Base-by-base conservation (phyloP, 2,329 filamentous ascomycete species). In the Neurospora sp. region DNA sequence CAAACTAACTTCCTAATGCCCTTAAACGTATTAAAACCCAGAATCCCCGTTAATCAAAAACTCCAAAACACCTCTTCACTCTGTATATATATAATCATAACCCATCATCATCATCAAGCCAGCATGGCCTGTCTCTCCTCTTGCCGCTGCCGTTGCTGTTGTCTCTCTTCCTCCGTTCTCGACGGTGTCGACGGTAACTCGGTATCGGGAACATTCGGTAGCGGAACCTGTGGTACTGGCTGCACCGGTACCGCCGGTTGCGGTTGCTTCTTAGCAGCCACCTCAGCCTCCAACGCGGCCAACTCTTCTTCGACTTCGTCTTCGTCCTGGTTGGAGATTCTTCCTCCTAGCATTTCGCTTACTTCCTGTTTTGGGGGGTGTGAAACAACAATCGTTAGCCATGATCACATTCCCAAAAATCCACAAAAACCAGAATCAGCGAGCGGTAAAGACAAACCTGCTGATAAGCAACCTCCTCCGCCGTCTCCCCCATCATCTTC, bases 271-370 rank as follows among this genome's bases (percentile, higher is more conserved):
- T 23, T 17, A 23, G 68, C 62, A 5, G 79, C 78, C 36, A 82
- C 69, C 75, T 94, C 89, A 52, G 84, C 84, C 79, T 94, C 91
- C 73, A 99, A 84, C 1, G 90, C 90, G 69, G 92, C 93, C 68
- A 99, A 84, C 82, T 99, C 96, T 77, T 97, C 94, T 79, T 99
- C 96, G 40, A 99, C 96, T 77, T 97, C 96, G 77, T 98, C 95
- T 80, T 99, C 96, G 80, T 99, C 96, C 76, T 96, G 91, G 77
- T 93, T 96, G 15, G 93, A 93, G 83, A 99, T 94, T 75, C 90
- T 89, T 13, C 92, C 92, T 40, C 90, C 92, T 2, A 99, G 87
- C 87, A 97, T 92, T 67, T 97, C 93, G 81, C 91, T 96, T 75
- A 99, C 87, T 83, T 99, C 95, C 92, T 97, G 76, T 73, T 70